phyloP scores from a whole-genome alignment of 1,139 yeast genomes.

The Kodamaea alishanica region DNA sequence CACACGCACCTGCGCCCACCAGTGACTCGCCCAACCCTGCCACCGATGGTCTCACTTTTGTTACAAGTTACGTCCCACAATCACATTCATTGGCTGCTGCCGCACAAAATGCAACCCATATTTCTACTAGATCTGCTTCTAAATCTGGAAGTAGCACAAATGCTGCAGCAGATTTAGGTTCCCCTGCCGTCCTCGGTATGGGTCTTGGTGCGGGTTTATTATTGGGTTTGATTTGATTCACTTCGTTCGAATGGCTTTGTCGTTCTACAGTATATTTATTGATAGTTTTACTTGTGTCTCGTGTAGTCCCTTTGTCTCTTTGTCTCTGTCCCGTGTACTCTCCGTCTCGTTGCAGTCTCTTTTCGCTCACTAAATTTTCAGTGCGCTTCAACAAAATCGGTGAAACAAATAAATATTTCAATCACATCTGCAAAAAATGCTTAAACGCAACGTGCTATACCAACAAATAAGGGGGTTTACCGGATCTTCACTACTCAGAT shows the following conservation, averaged over 20 bases:
- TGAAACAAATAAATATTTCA: not conserved
- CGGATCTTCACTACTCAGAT: no score
- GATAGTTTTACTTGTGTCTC: not conserved
- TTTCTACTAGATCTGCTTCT: not conserved
- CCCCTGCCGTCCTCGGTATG: constrained; percentile 1
- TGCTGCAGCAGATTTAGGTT: not conserved
- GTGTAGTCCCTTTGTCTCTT: not conserved
- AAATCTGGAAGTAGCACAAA: not conserved
- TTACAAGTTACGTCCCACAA: constrained; percentile 11
- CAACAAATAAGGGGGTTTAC: not conserved
- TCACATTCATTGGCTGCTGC: constrained; percentile 1
- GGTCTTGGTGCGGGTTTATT: constrained; percentile 4
- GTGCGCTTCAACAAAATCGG: no score
- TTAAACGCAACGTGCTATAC: not conserved
- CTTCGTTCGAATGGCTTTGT: not conserved
- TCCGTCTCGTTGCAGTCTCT: no score
- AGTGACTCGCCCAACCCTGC: constrained; percentile 12
- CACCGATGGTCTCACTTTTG: constrained; percentile 14
- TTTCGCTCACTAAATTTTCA: no score
- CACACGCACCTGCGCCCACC: constrained; percentile 9
- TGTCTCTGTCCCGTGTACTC: no score
- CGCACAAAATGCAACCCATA: not conserved
- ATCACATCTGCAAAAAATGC: not conserved
- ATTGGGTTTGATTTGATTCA: constrained; percentile 1
- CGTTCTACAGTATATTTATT: no score